phyloP scores from a whole-genome alignment of 805 yeast species.

The Candida argentea region DNA sequence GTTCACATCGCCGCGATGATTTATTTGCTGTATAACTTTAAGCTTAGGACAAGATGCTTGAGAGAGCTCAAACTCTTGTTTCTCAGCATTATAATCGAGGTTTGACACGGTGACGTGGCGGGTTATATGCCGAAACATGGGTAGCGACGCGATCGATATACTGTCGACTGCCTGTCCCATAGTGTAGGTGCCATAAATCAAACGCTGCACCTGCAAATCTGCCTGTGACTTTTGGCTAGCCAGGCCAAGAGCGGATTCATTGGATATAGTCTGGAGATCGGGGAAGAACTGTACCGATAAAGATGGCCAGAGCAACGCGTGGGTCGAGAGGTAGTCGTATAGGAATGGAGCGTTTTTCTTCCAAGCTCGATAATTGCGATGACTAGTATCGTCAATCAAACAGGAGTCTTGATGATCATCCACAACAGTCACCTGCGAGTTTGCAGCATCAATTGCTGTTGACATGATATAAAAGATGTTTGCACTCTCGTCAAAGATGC shows the following conservation, averaged over 20 bases:
- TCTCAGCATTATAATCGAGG: conserved; percentile 27
- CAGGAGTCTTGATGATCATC: conserved; percentile 4
- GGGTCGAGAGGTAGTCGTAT: conserved; percentile 43
- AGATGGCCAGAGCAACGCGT: conserved; percentile 57
- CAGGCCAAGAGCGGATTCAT: neutral
- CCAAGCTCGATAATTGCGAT: conserved; percentile 42
- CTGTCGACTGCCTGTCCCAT: conserved; percentile 46
- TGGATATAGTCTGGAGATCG: conserved; percentile 22
- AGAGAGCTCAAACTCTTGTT: conserved; percentile 28
- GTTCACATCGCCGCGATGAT: conserved; percentile 65
- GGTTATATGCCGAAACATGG: conserved; percentile 21
- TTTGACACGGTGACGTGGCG: conserved; percentile 27
- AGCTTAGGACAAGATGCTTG: conserved; percentile 16
- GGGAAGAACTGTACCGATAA: conserved; percentile 55
- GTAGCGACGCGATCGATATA: conserved; percentile 25
- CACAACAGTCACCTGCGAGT: conserved; percentile 1
- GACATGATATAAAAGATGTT: neutral
- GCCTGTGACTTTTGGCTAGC: neutral
- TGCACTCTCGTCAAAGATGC: neutral
- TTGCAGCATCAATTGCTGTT: neutral
- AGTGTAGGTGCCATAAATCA: conserved; percentile 57
- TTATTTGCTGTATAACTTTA: conserved; percentile 45
- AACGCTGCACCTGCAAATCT: conserved; percentile 18
- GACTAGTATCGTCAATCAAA: conserved; percentile 24
- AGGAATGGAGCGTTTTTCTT: conserved; percentile 50